Percentiles rank a stretch among this genome's conserved stretches.
phyloP scores from a whole-genome alignment of 2,329 filamentous ascomycete genomes.

The Sporothrix humicola region DNA sequence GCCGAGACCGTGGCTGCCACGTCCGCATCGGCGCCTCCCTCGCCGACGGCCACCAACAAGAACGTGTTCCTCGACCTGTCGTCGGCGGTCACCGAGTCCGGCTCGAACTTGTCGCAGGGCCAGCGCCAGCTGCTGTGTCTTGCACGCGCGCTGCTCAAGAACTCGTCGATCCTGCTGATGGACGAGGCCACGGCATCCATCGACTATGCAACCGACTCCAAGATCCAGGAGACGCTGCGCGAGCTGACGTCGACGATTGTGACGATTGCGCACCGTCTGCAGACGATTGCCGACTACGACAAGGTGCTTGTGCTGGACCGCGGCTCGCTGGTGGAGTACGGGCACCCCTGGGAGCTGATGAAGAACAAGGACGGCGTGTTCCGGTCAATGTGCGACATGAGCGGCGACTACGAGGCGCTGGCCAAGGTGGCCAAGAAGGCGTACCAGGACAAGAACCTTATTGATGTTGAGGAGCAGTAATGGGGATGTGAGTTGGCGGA shows the following conservation, averaged over 20 bases:
- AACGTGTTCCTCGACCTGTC: slow-evolving; percentile 90
- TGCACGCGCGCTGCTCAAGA: slow-evolving; percentile 88
- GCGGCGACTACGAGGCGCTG: slow-evolving; percentile 61
- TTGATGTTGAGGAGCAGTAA: slow-evolving; percentile 28
- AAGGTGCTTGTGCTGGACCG: slow-evolving; percentile 95
- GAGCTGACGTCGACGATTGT: slow-evolving; percentile 92
- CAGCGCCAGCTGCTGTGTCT: slow-evolving; percentile 94
- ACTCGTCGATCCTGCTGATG: slow-evolving; percentile 94
- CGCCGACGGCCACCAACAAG: slow-evolving; percentile 72
- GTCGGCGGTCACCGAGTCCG: slow-evolving; percentile 85
- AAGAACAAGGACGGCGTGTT: slow-evolving; percentile 70
- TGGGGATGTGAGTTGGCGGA: too few relatives aligned
- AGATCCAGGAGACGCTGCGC: slow-evolving; percentile 96
- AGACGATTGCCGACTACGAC: slow-evolving; percentile 98
- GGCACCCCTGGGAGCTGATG: slow-evolving; percentile 84
- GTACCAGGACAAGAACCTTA: slow-evolving; percentile 43
- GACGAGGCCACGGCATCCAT: slow-evolving; percentile 98
- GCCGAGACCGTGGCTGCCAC: slow-evolving; percentile 17
- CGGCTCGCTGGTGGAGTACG: slow-evolving; percentile 85
- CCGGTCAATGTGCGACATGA: slow-evolving; percentile 68
- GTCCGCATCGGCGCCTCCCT: slow-evolving; percentile 35
- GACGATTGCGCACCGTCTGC: slow-evolving; percentile 92
- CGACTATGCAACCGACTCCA: slow-evolving; percentile 92
- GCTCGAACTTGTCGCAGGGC: slow-evolving; percentile 92
- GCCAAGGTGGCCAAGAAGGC: slow-evolving; percentile 62